A percentile compares a stretch with the other conserved stretches of the same genome.
Evolutionary conservation across 108 stramenopile species (phyloP).

Genomic region (Skeletonema potamos): DNA sequence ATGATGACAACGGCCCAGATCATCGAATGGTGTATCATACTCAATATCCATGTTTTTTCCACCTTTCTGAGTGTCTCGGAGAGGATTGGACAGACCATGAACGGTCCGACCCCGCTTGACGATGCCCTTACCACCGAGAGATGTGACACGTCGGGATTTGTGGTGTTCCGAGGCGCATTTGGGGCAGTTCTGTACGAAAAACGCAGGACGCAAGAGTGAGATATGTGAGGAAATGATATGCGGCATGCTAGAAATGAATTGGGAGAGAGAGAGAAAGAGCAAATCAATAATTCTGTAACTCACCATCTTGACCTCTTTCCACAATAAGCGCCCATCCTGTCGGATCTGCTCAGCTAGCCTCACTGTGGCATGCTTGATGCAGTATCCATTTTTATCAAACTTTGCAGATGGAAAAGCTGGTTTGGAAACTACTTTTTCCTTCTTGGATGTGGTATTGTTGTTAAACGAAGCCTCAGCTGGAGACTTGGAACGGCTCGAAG

Average conservation of each 20-base stretch:
- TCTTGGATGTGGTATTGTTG: background rate
- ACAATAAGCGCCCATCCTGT: constrained; percentile 41
- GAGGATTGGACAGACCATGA: constrained; percentile 36
- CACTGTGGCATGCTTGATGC: constrained; percentile 20
- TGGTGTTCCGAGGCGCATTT: constrained; percentile 30
- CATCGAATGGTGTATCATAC: constrained; percentile 46
- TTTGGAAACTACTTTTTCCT: background rate
- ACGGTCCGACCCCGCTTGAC: constrained; percentile 32
- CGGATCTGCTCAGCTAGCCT: constrained; percentile 35
- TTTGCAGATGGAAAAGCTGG: constrained; percentile 37
- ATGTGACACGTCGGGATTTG: constrained; percentile 50
- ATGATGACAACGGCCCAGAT: constrained; percentile 37
- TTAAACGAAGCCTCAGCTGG: too few species aligned
- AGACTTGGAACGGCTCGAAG: background rate
- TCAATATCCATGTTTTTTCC: constrained; percentile 44
- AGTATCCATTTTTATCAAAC: constrained; percentile 36
- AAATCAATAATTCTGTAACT: too few species aligned
- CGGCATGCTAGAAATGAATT: background rate
- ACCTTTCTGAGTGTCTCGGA: constrained; percentile 4
- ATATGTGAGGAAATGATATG: background rate
- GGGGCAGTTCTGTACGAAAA: constrained; percentile 30
- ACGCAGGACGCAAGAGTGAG: too few species aligned
- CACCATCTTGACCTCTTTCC: constrained; percentile 45
- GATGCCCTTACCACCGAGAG: constrained; percentile 38
- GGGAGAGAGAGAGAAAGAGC: too few species aligned